These are phyloP conservation scores for Sclerotinia spermophila DNA, from an alignment of 2,329 filamentous ascomycete species.

Conservation along the genomic window DNA sequence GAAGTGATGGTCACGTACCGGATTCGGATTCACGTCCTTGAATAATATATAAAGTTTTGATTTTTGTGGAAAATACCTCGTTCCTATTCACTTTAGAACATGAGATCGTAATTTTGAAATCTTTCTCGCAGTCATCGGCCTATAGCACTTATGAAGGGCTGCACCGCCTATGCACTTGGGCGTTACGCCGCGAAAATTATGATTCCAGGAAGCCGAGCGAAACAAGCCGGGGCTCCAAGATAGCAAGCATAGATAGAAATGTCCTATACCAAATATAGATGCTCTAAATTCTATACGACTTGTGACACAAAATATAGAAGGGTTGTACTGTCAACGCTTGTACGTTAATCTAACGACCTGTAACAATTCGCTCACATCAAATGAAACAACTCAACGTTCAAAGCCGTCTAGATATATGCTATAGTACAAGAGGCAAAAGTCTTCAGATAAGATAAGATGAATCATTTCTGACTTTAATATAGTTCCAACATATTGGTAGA, in stretches of 20 bases:
- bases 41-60: not conserved
- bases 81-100: not conserved
- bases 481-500: not conserved
- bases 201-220: not conserved
- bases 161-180: no score
- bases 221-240: not conserved
- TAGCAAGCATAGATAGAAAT: not conserved
- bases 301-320: not conserved
- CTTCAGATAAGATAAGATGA: not conserved
- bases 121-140: not conserved
- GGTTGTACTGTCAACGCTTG: not conserved
- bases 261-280: not conserved
- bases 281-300: not conserved
- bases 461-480: not conserved
- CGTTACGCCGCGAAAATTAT: not conserved
- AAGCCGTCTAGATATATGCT: not conserved
- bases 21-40: not conserved
- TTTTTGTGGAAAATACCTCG: not conserved
- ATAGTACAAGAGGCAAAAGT: not conserved
- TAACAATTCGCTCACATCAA: no score
- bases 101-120: no score
- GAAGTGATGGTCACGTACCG: not conserved
- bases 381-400: not conserved
- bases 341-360: not conserved
- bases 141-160: not conserved